Base-by-base conservation (phyloP, 2,329 filamentous ascomycete genomes). In the Pseudofabraea citricarpa region DNA sequence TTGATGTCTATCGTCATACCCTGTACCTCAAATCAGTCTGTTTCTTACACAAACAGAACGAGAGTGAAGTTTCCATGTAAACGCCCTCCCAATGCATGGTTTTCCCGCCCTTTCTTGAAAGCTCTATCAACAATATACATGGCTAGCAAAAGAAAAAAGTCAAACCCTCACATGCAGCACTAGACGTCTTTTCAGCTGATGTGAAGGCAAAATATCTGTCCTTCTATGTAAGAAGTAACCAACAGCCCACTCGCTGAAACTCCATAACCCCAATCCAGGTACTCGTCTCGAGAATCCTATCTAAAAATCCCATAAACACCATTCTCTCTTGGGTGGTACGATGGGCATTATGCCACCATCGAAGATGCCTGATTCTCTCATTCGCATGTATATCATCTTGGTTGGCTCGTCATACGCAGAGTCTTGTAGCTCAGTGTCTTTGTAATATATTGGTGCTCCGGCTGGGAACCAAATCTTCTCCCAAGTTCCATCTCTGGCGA, bases 311-410 rank as follows among this genome's bases (percentile, higher is more conserved):
- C 85, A 91, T 21, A 69, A 64, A 52, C 81, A 82, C 72, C 82
- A 91, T 57, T 91, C 88, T 48, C 80, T 73, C 64, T 82, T 83
- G 0, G 90, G 90, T 16, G 90, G 87, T 36, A 89, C 67, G 54
- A 85, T 74, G 0, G 90, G 90, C 68, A 95, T 85, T 6, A 81
- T 56, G 0, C 83, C 84, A 26, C 80, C 79, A 32, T 76, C 72
- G 62, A 95, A 95, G 23, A 62, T 64, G 1, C 87, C 87, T 16
- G 77, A 77, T 50, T 79, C 71, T 36, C 74, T 69, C 59, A 90
- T 81, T 35, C 74, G 71, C 46, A 71, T 68, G 67, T 90, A 95
- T 36, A 79, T 74, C 27, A 70, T 71, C 56, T 77, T 77, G 16
- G 78, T 74, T 45, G 73, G 74, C 2, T 80, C 73, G 16, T 78